Conservation (phyloP, 1,139 yeast genomes). For the Ogataea hybrid region DNA sequence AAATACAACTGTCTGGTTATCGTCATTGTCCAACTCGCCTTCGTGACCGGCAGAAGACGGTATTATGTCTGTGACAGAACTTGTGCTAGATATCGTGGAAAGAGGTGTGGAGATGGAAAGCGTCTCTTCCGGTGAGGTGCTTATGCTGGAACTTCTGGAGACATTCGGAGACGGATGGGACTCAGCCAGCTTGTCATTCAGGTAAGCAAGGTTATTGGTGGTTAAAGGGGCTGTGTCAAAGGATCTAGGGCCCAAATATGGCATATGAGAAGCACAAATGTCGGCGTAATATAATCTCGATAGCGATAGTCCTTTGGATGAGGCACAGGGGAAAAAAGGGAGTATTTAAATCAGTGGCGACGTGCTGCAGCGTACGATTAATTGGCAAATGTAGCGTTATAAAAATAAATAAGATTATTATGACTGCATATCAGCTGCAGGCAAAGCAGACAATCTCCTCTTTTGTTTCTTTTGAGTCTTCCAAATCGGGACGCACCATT, state of each 20-base stretch:
- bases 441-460: constrained; percentile 9
- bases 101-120: constrained; percentile 23
- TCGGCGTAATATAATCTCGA: background rate
- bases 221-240: constrained; percentile 33
- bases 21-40: constrained; percentile 11
- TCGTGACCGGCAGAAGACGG: constrained; percentile 7
- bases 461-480: constrained; percentile 6
- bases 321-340: background rate
- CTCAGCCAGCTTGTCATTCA: constrained; percentile 23
- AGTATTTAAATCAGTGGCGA: constrained; percentile 4
- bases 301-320: background rate
- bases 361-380: constrained; percentile 3
- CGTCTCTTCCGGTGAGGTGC: constrained; percentile 23
- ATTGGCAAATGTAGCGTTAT: constrained; percentile 10
- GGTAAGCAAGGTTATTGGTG: constrained; percentile 27
- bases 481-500: constrained; percentile 1
- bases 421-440: constrained; percentile 7
- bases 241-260: constrained; percentile 33
- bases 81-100: constrained; percentile 22
- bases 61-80: constrained; percentile 14
- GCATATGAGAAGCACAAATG: constrained; percentile 22
- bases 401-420: constrained; percentile 1
- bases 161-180: constrained; percentile 11
- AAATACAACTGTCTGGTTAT: constrained; percentile 16
- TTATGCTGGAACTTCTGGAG: constrained; percentile 14